Evolutionary conservation across 352 stramenopile species (phyloP).

Genomic region (Phytopythium mirpurense): DNA sequence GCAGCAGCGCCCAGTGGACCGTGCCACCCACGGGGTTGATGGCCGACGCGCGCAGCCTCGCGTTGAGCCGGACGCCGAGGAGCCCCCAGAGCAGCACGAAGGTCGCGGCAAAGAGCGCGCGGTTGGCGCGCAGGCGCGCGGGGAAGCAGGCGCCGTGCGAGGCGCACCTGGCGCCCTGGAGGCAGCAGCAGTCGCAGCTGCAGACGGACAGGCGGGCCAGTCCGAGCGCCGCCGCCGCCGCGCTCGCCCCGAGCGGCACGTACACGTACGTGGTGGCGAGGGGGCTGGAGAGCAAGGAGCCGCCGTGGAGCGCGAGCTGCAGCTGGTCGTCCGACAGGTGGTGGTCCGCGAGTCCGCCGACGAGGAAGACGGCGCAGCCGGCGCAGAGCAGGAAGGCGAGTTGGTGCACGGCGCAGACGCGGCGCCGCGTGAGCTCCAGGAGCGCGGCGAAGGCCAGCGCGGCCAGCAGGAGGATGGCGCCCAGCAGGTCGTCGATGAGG

Average conservation of each 20-base stretch:
- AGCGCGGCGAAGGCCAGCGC: conserved; percentile 36
- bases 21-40: conserved; percentile 76
- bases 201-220: conserved; percentile 38
- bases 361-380: conserved; percentile 46
- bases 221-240: conserved; percentile 26
- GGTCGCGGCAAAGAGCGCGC: conserved; percentile 43
- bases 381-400: conserved; percentile 58
- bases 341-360: conserved; percentile 68
- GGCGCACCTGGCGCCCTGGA: conserved; percentile 24
- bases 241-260: conserved; percentile 37
- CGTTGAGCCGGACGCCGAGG: conserved; percentile 67
- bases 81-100: conserved; percentile 44
- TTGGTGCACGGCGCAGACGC: conserved; percentile 65
- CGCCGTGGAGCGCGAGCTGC: conserved; percentile 52
- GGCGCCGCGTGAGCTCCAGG: conserved; percentile 65
- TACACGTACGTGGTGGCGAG: conserved; percentile 64
- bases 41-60: conserved; percentile 55
- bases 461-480: conserved; percentile 52
- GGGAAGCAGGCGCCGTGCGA: conserved; percentile 50
- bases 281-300: conserved; percentile 43
- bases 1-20: conserved; percentile 66
- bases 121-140: conserved; percentile 37
- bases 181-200: conserved; percentile 66
- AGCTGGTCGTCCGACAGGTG: conserved; percentile 71
- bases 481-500: conserved; percentile 75